These are phyloP conservation scores for Hemerocallis citrina DNA, from an alignment of 106 monocot species.

Conservation along the genomic window DNA sequence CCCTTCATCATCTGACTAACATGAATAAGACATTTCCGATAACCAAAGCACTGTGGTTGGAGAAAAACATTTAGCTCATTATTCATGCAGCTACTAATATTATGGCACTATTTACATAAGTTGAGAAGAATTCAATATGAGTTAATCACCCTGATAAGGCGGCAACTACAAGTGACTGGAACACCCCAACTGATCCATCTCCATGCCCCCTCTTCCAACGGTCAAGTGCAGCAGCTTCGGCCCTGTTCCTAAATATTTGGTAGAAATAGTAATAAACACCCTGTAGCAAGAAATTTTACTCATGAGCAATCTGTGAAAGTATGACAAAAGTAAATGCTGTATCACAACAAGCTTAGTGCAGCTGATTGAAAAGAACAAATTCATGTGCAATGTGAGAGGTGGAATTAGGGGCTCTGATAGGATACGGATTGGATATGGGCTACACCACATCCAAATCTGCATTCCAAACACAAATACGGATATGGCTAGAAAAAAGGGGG, in stretches of 20 bases:
- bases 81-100: not conserved
- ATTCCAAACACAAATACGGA: too few relatives aligned
- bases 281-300: slow-evolving; percentile 27
- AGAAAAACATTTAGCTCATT: not conserved
- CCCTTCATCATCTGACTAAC: not conserved
- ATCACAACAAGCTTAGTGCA: not conserved
- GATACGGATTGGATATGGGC: too few relatives aligned
- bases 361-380: not conserved
- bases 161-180: slow-evolving; percentile 77
- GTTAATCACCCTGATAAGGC: slow-evolving; percentile 72
- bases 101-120: not conserved
- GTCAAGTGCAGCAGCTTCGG: slow-evolving; percentile 58
- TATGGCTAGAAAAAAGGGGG: too few relatives aligned
- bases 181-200: slow-evolving; percentile 93
- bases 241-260: slow-evolving; percentile 85
- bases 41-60: not conserved
- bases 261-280: slow-evolving; percentile 99
- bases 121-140: not conserved
- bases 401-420: too few relatives aligned
- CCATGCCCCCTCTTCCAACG: slow-evolving; percentile 65
- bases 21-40: not conserved
- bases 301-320: not conserved
- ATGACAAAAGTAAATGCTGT: not conserved
- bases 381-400: too few relatives aligned
- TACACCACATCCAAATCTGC: too few relatives aligned